Percentiles rank a stretch among this genome's conserved stretches.
Evolutionary conservation across 1,284 basidiomycete genomes (phyloP).

Genomic region (Vanrija sp.): DNA sequence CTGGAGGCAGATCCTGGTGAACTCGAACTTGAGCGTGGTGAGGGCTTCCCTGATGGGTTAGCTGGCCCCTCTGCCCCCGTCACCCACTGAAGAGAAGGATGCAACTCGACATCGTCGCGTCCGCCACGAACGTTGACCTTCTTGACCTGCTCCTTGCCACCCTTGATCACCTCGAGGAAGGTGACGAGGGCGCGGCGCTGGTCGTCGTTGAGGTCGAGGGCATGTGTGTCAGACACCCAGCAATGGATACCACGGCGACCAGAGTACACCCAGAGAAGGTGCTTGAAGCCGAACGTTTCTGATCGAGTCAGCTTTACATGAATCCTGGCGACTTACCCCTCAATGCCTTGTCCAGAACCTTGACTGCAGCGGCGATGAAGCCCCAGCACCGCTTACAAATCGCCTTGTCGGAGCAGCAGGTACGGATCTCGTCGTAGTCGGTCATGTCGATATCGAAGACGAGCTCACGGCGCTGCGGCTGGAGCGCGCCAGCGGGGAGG

Average conservation of each 20-base stretch:
- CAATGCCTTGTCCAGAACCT: constrained; percentile 74
- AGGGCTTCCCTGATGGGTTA: constrained; percentile 53
- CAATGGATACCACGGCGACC: constrained; percentile 96
- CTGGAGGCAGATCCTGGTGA: constrained; percentile 66
- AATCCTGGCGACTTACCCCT: constrained; percentile 53
- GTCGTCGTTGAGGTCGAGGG: constrained; percentile 85
- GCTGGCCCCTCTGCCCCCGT: neutral
- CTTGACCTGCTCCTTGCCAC: constrained; percentile 75
- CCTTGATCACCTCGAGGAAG: constrained; percentile 81
- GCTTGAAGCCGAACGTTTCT: constrained; percentile 70
- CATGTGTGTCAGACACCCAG: constrained; percentile 90
- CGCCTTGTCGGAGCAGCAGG: constrained; percentile 85
- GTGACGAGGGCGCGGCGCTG: constrained; percentile 80
- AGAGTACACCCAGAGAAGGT: constrained; percentile 96
- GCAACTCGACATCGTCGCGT: constrained; percentile 54
- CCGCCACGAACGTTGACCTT: constrained; percentile 66
- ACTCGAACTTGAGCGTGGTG: constrained; percentile 57
- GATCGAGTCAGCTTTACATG: constrained; percentile 3
- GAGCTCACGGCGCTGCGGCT: constrained; percentile 79
- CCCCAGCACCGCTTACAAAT: constrained; percentile 94
- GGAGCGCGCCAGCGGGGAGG: constrained; percentile 68
- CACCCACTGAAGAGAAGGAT: constrained; percentile 67
- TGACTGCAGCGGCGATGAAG: constrained; percentile 89
- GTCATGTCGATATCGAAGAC: constrained; percentile 99
- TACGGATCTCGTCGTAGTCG: constrained; percentile 94